Percentiles rank a stretch among this genome's conserved stretches.
phyloP scores from a whole-genome alignment of 202 grass and related monocot genomes.

The Digitaria exilis region DNA sequence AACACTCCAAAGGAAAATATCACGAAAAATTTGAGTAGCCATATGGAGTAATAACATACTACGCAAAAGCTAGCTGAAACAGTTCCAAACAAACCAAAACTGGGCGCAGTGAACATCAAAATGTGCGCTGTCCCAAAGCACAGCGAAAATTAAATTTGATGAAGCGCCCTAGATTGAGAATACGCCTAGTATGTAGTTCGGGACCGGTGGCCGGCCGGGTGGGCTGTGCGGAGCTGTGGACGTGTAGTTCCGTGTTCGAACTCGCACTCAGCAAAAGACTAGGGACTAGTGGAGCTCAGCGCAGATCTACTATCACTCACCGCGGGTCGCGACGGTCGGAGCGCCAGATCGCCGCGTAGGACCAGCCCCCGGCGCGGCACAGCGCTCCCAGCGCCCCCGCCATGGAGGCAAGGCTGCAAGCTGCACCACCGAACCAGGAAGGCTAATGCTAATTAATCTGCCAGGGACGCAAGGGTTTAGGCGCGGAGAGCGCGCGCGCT shows the following conservation, averaged over 20 bases:
- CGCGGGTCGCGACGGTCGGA: slow-evolving; percentile 69
- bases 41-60: no score
- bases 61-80: no score
- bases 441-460: not conserved
- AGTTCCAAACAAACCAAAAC: not conserved
- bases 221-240: no score
- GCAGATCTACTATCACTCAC: slow-evolving; percentile 47
- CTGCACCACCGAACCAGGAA: not conserved
- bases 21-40: not conserved
- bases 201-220: no score
- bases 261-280: not conserved
- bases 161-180: no score
- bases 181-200: no score
- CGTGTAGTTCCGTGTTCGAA: not conserved
- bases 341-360: slow-evolving; percentile 81
- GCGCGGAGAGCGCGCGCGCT: not conserved
- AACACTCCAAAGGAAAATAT: not conserved
- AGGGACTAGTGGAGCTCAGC: not conserved
- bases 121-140: not conserved
- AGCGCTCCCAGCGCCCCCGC: slow-evolving; percentile 61
- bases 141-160: no score
- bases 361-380: slow-evolving; percentile 78
- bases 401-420: slow-evolving; percentile 18
- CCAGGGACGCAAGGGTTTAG: slow-evolving; percentile 21
- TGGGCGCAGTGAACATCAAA: not conserved